Evolutionary conservation across 1,284 basidiomycete species (phyloP).

Genomic region (Microbotryomycetes sp.): DNA sequence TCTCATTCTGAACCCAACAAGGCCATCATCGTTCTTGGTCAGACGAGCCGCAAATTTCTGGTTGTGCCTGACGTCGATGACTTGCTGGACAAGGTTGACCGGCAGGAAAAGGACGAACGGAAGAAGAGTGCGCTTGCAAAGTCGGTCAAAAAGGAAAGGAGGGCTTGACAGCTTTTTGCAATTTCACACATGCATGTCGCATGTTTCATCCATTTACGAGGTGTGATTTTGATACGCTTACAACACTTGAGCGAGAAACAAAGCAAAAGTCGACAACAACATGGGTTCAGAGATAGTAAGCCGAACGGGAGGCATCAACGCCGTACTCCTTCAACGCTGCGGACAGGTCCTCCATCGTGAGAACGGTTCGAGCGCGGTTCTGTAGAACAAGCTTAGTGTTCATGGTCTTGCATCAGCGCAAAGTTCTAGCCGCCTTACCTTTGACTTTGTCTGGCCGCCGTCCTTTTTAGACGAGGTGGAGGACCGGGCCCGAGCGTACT

Average conservation of each 20-base stretch:
- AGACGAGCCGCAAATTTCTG: slow-evolving; percentile 35
- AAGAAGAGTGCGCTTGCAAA: slow-evolving; percentile 21
- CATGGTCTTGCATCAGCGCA: not conserved
- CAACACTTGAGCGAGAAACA: not conserved
- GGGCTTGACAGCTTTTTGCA: too few species aligned
- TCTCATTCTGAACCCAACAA: slow-evolving; percentile 20
- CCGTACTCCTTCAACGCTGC: slow-evolving; percentile 91
- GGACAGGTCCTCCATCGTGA: slow-evolving; percentile 96
- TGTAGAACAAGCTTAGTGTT: not conserved
- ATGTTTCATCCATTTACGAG: too few species aligned
- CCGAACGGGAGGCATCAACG: slow-evolving; percentile 62
- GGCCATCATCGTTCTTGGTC: slow-evolving; percentile 30
- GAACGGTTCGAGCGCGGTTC: slow-evolving; percentile 58
- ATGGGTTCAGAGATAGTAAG: slow-evolving; percentile 31
- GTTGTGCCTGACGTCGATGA: slow-evolving; percentile 32
- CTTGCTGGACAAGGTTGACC: slow-evolving; percentile 21
- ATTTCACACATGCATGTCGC: too few species aligned
- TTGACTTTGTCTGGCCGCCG: not conserved
- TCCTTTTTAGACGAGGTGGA: slow-evolving; percentile 42
- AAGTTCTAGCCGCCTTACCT: not conserved
- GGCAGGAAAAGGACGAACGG: slow-evolving; percentile 22
- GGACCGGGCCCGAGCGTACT: slow-evolving; percentile 88
- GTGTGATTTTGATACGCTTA: too few species aligned
- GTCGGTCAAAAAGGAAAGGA: slow-evolving; percentile 11
- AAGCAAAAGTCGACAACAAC: not conserved